phyloP scores from a whole-genome alignment of 495 filamentous ascomycete genomes.

The Penicillium cataractarum region DNA sequence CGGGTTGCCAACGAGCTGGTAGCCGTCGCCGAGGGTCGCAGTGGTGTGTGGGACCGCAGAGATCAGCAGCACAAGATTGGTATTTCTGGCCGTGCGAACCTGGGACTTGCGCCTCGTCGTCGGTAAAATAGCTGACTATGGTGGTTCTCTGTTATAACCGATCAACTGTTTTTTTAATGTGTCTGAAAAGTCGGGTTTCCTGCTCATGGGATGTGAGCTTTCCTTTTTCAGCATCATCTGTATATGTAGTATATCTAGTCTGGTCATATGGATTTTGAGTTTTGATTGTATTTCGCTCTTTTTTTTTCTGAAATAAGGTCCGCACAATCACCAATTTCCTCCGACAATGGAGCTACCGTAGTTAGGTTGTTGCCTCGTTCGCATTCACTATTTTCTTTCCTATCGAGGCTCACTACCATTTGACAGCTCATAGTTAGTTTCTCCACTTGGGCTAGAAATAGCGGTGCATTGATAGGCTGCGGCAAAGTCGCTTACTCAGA shows the following conservation, averaged over 20 bases:
- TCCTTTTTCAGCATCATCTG: slow-evolving; percentile 18
- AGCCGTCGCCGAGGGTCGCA: slow-evolving; percentile 83
- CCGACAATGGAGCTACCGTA: too few relatives aligned
- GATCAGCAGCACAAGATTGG: slow-evolving; percentile 72
- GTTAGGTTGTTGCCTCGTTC: too few relatives aligned
- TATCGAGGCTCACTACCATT: slow-evolving; percentile 6
- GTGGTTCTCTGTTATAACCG: slow-evolving; percentile 12
- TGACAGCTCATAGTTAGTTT: neutral
- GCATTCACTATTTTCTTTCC: neutral
- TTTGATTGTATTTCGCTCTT: neutral
- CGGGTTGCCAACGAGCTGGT: slow-evolving; percentile 87
- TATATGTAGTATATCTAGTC: slow-evolving; percentile 20
- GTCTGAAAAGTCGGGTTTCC: slow-evolving; percentile 3
- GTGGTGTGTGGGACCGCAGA: slow-evolving; percentile 79
- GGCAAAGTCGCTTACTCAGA: slow-evolving; percentile 18
- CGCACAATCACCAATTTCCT: neutral
- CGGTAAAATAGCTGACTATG: slow-evolving; percentile 16
- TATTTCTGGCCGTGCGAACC: slow-evolving; percentile 72
- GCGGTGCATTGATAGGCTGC: slow-evolving; percentile 14
- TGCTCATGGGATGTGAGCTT: slow-evolving; percentile 11
- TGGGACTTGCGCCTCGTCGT: slow-evolving; percentile 42
- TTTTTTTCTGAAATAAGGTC: neutral
- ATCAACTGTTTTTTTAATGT: slow-evolving; percentile 13
- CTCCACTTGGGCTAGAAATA: slow-evolving; percentile 17
- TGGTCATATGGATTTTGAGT: slow-evolving; percentile 17